Evolutionary conservation across 2,329 filamentous ascomycete species (phyloP), one percentile per base, ranked within the genome.

Genomic region (Penicillium nordicum): DNA sequence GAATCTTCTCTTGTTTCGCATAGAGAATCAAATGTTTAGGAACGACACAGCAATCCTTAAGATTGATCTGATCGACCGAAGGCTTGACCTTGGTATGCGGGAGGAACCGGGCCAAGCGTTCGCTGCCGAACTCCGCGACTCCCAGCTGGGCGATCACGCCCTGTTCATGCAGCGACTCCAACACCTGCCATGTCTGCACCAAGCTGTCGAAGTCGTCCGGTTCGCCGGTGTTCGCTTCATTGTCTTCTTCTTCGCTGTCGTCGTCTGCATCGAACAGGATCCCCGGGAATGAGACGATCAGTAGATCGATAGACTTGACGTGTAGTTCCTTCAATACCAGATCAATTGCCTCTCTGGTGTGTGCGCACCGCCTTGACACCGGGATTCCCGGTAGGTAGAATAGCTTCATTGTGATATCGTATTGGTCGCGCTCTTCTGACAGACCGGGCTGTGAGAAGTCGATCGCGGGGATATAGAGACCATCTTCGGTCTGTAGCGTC

Each of bases 331-430:
- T 88, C 62, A 88, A 80, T 10, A 97, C 92, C 10, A 96, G 76
- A 50, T 85, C 79, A 63, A 99, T 80, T 1, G 94, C 93, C 69
- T 95, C 89, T 53, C 82, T 77, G 9, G 89, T 88, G 70, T 96
- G 88, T 53, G 80, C 79, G 63, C 83, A 84, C 57, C 93, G 85
- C 62, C 85, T 77, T 18, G 81, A 80, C 1, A 84, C 77, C 10
- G 87, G 81, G 51, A 90, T 84, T 18, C 83, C 84, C 3, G 91
- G 88, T 29, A 97, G 82, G 74, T 94, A 95, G 79, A 99, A 99
- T 23, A 99, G 78, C 76, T 99, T 99, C 59, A 94, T 88, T 0
- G 93, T 97, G 68, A 97, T 92, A 70, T 97, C 92, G 78, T 99
- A 99, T 64, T 92, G 87, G 57, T 83, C 80, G 27, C 88, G 81